phyloP scores from a whole-genome alignment of 768 basidiomycete genomes.

The Trametes maxima region DNA sequence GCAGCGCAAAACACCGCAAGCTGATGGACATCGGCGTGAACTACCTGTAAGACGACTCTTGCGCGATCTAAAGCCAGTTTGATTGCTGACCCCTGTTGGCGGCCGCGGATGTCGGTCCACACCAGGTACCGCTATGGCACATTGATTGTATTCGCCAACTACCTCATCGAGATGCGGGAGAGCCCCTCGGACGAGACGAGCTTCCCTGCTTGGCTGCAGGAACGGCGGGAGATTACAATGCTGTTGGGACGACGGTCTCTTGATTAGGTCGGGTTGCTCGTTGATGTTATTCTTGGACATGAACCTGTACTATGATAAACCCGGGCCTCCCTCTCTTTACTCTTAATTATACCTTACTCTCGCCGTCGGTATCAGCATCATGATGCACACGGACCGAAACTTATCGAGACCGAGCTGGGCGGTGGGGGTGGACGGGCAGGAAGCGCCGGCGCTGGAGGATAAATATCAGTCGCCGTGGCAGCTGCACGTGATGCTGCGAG shows the following conservation, averaged over 20 bases:
- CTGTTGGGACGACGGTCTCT: conserved; percentile 68
- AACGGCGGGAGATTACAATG: conserved; percentile 84
- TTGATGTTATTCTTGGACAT: conserved; percentile 1
- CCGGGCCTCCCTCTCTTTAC: neutral
- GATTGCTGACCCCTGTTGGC: conserved; percentile 15
- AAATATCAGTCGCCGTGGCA: conserved; percentile 23
- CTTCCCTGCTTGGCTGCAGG: conserved; percentile 82
- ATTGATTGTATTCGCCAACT: conserved; percentile 93
- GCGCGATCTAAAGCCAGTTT: conserved; percentile 36
- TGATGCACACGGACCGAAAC: conserved; percentile 2
- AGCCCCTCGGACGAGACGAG: conserved; percentile 44
- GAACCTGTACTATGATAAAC: conserved; percentile 6
- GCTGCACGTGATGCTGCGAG: conserved; percentile 25
- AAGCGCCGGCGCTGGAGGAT: conserved; percentile 14
- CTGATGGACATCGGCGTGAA: conserved; percentile 79
- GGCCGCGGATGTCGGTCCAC: neutral
- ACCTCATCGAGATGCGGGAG: conserved; percentile 72
- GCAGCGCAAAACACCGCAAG: conserved; percentile 75
- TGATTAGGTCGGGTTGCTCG: conserved; percentile 45
- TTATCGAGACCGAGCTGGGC: conserved; percentile 2
- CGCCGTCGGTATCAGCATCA: conserved; percentile 14
- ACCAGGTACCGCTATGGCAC: conserved; percentile 84
- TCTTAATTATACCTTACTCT: neutral
- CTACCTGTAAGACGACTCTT: conserved; percentile 55
- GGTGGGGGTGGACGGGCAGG: neutral